phyloP scores from a whole-genome alignment of 2,329 filamentous ascomycete genomes.

The Hypoxylon sp. region DNA sequence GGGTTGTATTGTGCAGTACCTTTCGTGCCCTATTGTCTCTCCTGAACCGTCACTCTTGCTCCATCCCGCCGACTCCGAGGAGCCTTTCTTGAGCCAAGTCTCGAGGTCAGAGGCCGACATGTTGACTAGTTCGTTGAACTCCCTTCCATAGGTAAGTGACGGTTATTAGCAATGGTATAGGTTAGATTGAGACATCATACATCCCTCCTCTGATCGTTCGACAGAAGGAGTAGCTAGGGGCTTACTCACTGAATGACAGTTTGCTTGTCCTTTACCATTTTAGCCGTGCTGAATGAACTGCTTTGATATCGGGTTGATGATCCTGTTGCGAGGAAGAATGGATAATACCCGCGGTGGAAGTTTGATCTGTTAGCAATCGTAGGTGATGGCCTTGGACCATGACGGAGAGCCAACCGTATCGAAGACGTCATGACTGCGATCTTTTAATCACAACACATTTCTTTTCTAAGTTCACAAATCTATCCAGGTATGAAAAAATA shows the following conservation, averaged over 20 bases:
- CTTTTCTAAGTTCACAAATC: conserved; percentile 7
- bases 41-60: conserved; percentile 66
- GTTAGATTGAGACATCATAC: background rate
- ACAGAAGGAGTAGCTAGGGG: background rate
- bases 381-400: conserved; percentile 10
- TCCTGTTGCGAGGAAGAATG: background rate
- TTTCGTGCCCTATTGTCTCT: conserved; percentile 70
- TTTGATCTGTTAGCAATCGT: background rate
- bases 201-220: background rate
- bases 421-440: conserved; percentile 44
- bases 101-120: conserved; percentile 70
- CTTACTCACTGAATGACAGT: conserved; percentile 48
- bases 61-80: conserved; percentile 68
- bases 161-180: background rate
- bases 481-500: background rate
- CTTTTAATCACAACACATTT: conserved; percentile 14
- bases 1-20: conserved; percentile 29
- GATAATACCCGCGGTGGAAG: background rate
- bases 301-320: background rate
- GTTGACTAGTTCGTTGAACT: conserved; percentile 74
- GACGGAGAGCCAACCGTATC: conserved; percentile 25
- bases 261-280: conserved; percentile 50
- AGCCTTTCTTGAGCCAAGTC: conserved; percentile 67
- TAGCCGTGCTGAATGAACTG: conserved; percentile 20
- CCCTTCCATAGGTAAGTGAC: conserved; percentile 55